phyloP scores from a whole-genome alignment of 176 grass and related monocot genomes.

The Bonia amplexicaulis region DNA sequence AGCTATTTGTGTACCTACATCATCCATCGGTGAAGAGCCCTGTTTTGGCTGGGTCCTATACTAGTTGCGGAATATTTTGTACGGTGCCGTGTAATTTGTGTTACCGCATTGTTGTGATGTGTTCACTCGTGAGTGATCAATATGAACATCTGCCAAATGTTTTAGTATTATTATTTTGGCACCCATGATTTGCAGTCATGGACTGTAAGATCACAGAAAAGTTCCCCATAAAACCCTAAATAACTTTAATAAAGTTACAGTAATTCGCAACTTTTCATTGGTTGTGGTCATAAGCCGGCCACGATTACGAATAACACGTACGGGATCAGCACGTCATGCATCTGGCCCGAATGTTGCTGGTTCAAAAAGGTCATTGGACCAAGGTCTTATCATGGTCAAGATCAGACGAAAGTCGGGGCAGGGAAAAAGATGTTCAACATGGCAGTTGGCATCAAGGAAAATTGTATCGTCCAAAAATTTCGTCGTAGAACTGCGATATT shows the following conservation, averaged over 20 bases:
- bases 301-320: neutral
- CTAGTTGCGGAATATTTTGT: neutral
- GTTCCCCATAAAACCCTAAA: neutral
- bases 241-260: neutral
- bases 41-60: neutral
- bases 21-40: neutral
- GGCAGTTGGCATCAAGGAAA: neutral
- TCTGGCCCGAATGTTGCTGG: neutral
- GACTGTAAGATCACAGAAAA: neutral
- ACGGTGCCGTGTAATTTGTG: neutral
- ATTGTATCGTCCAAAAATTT: too few relatives aligned
- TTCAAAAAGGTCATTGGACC: neutral
- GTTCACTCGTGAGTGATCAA: neutral
- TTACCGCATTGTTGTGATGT: neutral
- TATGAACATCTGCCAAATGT: neutral
- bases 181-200: neutral
- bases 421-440: neutral
- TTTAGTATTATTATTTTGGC: neutral
- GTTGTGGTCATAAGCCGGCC: neutral
- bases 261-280: neutral
- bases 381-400: neutral
- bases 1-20: neutral
- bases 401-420: neutral
- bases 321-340: neutral
- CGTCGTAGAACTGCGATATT: too few relatives aligned